phyloP scores from a whole-genome alignment of 23 red algal genomes.

The Gracilariopsis chorda region DNA sequence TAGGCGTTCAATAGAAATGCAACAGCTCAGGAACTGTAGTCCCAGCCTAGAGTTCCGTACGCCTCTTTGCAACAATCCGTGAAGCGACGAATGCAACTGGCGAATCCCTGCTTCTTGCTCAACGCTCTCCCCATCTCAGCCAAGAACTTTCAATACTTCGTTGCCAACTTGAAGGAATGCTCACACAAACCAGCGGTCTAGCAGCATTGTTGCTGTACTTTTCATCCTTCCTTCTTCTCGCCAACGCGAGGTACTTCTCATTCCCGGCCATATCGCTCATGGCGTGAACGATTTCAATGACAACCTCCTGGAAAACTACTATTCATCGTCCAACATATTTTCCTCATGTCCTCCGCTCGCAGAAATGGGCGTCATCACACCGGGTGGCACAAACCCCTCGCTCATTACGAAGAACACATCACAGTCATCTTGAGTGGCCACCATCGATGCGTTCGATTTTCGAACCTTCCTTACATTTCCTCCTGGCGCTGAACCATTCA shows the following conservation, averaged over 20 bases:
- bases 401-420: not conserved
- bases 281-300: conserved; percentile 16
- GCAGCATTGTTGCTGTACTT: not conserved
- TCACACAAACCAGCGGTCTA: too few species aligned
- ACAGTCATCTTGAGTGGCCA: not conserved
- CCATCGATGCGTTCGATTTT: conserved; percentile 5
- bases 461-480: not conserved
- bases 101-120: too few species aligned
- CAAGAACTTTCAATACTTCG: too few species aligned
- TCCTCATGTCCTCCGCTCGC: not conserved
- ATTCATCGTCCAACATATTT: not conserved
- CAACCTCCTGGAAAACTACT: not conserved
- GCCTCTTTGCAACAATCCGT: too few species aligned
- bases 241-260: not conserved
- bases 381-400: not conserved
- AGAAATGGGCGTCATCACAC: conserved; percentile 13
- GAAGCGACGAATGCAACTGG: too few species aligned
- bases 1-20: too few species aligned
- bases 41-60: too few species aligned
- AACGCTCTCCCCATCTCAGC: too few species aligned
- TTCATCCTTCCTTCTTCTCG: not conserved
- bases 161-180: too few species aligned
- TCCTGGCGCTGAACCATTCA: conserved; percentile 5
- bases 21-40: too few species aligned
- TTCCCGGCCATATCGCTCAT: conserved; percentile 8